Percentiles rank a stretch among this genome's conserved stretches.
These are phyloP conservation scores for Rhipidocladum racemiflorum DNA, from an alignment of 176 grass and related monocot genomes.

Conservation along the genomic window DNA sequence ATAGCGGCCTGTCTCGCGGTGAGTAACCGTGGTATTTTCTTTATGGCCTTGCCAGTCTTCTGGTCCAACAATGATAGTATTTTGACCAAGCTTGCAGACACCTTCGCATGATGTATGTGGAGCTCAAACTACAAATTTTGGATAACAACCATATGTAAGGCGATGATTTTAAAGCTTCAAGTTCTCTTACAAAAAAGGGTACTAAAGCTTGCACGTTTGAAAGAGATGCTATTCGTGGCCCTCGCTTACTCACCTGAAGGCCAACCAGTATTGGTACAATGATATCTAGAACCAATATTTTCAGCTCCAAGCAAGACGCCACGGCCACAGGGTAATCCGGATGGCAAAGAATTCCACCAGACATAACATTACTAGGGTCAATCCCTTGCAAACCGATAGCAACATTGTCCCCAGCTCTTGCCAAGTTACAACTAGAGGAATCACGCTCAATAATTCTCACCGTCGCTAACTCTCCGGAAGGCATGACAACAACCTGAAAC, in stretches of 20 bases:
- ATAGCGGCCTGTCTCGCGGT: slow-evolving; percentile 59
- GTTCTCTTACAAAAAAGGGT: neutral
- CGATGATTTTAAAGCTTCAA: neutral
- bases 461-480: slow-evolving; percentile 47
- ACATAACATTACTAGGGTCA: slow-evolving; percentile 44
- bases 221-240: neutral
- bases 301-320: slow-evolving; percentile 66
- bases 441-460: slow-evolving; percentile 60
- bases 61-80: slow-evolving; percentile 63
- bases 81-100: slow-evolving; percentile 54
- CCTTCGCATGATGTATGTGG: slow-evolving; percentile 67
- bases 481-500: slow-evolving; percentile 78
- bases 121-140: slow-evolving; percentile 68
- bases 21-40: slow-evolving; percentile 59
- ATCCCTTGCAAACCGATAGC: slow-evolving; percentile 60
- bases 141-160: neutral
- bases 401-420: slow-evolving; percentile 74
- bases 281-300: slow-evolving; percentile 76
- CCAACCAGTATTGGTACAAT: slow-evolving; percentile 59
- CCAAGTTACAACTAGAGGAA: slow-evolving; percentile 42
- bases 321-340: slow-evolving; percentile 56
- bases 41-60: slow-evolving; percentile 59
- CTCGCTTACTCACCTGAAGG: slow-evolving; percentile 51
- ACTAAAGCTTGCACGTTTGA: neutral
- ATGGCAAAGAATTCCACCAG: slow-evolving; percentile 67